A percentile compares a stretch with the other conserved stretches of the same genome.
These are phyloP conservation scores for Marasmius sp. DNA, from an alignment of 1,284 basidiomycete genomes.

Conservation along the genomic window DNA sequence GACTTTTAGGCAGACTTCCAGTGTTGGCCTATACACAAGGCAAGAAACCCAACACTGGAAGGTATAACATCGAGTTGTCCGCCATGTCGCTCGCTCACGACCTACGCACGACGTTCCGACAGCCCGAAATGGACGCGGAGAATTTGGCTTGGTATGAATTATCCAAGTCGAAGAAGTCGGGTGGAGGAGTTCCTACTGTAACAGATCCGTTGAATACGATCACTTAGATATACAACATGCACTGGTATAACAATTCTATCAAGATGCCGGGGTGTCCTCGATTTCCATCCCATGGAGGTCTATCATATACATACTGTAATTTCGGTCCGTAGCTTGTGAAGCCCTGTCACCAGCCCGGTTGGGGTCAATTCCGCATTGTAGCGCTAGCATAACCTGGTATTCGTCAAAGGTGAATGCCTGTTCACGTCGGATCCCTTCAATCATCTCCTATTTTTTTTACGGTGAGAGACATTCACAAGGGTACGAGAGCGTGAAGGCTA, in stretches of 20 bases:
- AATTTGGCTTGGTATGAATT: slow-evolving; percentile 12
- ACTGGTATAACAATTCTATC: neutral
- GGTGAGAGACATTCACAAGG: slow-evolving; percentile 4
- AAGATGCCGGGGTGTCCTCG: slow-evolving; percentile 38
- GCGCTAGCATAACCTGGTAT: slow-evolving; percentile 85
- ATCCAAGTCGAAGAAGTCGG: neutral
- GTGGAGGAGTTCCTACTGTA: neutral
- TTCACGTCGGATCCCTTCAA: slow-evolving; percentile 64
- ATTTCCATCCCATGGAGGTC: slow-evolving; percentile 79
- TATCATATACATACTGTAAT: slow-evolving; percentile 79
- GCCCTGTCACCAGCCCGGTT: slow-evolving; percentile 46
- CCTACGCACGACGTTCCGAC: neutral
- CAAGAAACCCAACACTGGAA: slow-evolving; percentile 7
- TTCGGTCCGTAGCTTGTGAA: slow-evolving; percentile 58
- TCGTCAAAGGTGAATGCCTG: slow-evolving; percentile 84
- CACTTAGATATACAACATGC: neutral
- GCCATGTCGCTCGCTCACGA: slow-evolving; percentile 9
- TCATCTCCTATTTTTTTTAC: slow-evolving; percentile 61
- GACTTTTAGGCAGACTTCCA: slow-evolving; percentile 58
- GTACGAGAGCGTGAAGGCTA: neutral
- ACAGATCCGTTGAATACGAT: neutral
- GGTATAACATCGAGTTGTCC: slow-evolving; percentile 28
- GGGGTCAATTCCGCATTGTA: slow-evolving; percentile 82
- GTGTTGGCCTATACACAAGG: slow-evolving; percentile 40
- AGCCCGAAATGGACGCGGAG: slow-evolving; percentile 3